Evolutionary conservation across 2,329 filamentous ascomycete species (phyloP).

Genomic region (Seiridium unicorne): DNA sequence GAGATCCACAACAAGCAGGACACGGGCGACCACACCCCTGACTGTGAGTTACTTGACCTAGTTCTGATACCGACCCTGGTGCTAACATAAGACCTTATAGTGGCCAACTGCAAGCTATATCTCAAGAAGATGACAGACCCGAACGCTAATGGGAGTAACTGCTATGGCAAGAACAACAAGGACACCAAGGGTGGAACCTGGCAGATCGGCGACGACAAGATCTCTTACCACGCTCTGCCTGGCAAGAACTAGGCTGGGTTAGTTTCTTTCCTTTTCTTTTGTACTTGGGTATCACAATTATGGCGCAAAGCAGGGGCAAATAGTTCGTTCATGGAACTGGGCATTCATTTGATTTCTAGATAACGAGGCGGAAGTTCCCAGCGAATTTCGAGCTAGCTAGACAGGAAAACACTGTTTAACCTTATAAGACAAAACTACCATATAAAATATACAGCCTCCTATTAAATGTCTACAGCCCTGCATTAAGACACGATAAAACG

Average conservation of each 20-base stretch:
- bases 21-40: neutral
- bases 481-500: too few species aligned
- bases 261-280: too few species aligned
- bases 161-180: neutral
- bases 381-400: too few species aligned
- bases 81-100: neutral
- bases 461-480: too few species aligned
- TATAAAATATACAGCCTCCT: too few species aligned
- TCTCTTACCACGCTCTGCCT: neutral
- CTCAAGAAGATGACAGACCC: neutral
- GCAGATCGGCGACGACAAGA: neutral
- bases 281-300: too few species aligned
- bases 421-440: too few species aligned
- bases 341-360: too few species aligned
- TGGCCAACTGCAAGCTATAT: neutral
- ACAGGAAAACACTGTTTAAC: too few species aligned
- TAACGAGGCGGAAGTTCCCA: too few species aligned
- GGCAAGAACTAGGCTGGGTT: neutral
- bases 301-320: too few species aligned
- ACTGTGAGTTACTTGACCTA: neutral
- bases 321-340: too few species aligned
- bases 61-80: neutral
- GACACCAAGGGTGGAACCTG: neutral
- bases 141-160: neutral
- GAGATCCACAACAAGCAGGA: conserved; percentile 1